Percentiles rank a stretch among this genome's conserved stretches.
Evolutionary conservation across 768 basidiomycete species (phyloP).

Genomic region (Hygrocybe coccinea): DNA sequence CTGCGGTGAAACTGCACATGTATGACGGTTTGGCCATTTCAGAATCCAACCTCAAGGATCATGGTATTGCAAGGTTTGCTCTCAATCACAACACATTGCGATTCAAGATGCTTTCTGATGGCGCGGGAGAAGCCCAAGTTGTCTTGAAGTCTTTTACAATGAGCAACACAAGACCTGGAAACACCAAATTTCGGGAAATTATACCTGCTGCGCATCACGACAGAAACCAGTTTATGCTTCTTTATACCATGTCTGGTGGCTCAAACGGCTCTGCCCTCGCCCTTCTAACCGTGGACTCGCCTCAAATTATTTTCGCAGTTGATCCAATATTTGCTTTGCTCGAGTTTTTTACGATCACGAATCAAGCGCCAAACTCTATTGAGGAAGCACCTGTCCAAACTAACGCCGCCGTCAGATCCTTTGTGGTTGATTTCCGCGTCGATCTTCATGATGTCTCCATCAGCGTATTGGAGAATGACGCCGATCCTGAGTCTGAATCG

Average conservation of each 20-base stretch:
- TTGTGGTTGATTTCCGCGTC: conserved; percentile 58
- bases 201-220: conserved; percentile 87
- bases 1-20: conserved; percentile 75
- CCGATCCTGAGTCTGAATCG: conserved; percentile 73
- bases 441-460: conserved; percentile 89
- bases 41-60: conserved; percentile 56
- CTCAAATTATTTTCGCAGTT: conserved; percentile 85
- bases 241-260: conserved; percentile 76
- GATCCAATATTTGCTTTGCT: conserved; percentile 88
- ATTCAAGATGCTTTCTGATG: conserved; percentile 76
- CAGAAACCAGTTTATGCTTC: conserved; percentile 88
- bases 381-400: conserved; percentile 2
- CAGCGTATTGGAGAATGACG: conserved; percentile 81
- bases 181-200: conserved; percentile 87
- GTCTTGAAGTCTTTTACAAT: conserved; percentile 89
- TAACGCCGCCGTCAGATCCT: conserved; percentile 17
- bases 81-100: conserved; percentile 74
- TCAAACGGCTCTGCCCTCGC: conserved; percentile 55
- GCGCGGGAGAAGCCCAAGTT: conserved; percentile 82
- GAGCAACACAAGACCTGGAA: conserved; percentile 78
- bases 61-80: conserved; percentile 82
- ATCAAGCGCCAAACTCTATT: conserved; percentile 18
- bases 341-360: conserved; percentile 71
- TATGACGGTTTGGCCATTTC: conserved; percentile 65
- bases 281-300: conserved; percentile 86